A percentile compares a stretch with the other conserved stretches of the same genome.
phyloP scores from a whole-genome alignment of 2,329 filamentous ascomycete species.

The Beauveria brongniartii region DNA sequence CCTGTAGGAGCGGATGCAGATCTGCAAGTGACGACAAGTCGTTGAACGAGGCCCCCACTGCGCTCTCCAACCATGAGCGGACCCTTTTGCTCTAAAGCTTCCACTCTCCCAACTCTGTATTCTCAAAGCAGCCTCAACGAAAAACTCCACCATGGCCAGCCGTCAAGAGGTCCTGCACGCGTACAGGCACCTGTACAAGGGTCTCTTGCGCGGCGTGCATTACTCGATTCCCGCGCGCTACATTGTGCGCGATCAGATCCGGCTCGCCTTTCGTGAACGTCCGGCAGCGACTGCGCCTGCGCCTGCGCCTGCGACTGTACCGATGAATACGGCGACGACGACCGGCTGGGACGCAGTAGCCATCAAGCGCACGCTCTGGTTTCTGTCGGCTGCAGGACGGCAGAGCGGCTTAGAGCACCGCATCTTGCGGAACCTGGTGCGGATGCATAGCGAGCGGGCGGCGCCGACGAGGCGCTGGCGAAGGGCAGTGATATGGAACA shows the following conservation, averaged over 20 bases:
- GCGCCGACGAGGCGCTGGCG: constrained; percentile 15
- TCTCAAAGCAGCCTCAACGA: neutral
- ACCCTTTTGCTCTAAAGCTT: neutral
- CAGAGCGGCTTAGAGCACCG: constrained; percentile 62
- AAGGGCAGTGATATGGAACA: constrained; percentile 15
- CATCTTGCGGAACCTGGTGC: constrained; percentile 61
- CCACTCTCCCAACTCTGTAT: neutral
- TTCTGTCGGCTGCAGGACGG: constrained; percentile 56
- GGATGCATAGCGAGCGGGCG: constrained; percentile 18
- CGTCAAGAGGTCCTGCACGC: constrained; percentile 46
- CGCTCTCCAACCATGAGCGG: neutral
- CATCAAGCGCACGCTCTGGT: constrained; percentile 60
- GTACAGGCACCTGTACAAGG: constrained; percentile 63
- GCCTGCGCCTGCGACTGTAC: neutral
- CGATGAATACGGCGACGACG: constrained; percentile 6
- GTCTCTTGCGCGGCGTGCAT: constrained; percentile 60
- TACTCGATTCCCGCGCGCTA: constrained; percentile 62
- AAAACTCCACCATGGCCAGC: neutral
- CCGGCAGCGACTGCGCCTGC: neutral
- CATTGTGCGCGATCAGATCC: constrained; percentile 50
- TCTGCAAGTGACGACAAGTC: too few species aligned
- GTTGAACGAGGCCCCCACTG: neutral
- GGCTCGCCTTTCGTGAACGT: constrained; percentile 47
- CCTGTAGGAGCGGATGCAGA: too few species aligned
- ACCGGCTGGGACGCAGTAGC: constrained; percentile 32